Evolutionary conservation across 768 basidiomycete genomes (phyloP), one percentile per base, ranked within the genome.

Genomic region (Lactarius akahatsu): DNA sequence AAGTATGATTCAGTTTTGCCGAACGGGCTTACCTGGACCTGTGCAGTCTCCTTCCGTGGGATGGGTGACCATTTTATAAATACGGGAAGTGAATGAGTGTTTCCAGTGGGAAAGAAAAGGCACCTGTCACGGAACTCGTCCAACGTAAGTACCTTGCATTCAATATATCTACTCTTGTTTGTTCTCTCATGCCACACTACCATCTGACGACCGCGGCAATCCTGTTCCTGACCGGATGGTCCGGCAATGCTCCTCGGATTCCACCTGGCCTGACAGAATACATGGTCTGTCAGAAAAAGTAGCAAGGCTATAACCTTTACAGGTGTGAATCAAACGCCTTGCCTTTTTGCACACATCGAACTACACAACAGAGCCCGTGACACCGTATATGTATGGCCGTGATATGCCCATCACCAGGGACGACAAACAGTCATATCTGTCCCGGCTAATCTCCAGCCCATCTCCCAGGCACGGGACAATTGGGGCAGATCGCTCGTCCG

Each of bases 381-480:
- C 26, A 26, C 26, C 13, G 23, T 15, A 23, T 52, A 26, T 52
- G 26, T 52, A 26, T 52, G 26, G 50, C 26, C 26, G 34, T 30
- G 62, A 23, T 38, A 9, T 30, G 10, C 6, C 23, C 63, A 63
- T 63, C 63, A 63, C 63, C 57, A 58, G 63, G 63, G 45, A 11
- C 26, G 50, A 26, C 23, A 23, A 26, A 50, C 11, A 38, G 2
- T 50, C 43, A 38, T 47, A 63, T 63, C 30, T 57, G 34, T 16
- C 52, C 62, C 62, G 62, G 41, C 11, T 32, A 57, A 63, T 63
- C 62, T 40, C 62, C 54, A 56, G 52, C 52, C 62, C 45, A 43
- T 23, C 34, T 38, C 56, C 41, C 16, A 55, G 30, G 30, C 18
- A 55, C 54, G 30, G 26, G 16, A 30, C 5, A 23, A 20, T 50